A percentile compares a stretch with the other conserved stretches of the same genome.
Evolutionary conservation across 148 eudicot genomes (phyloP).

Genomic region (Rhododendron ovatum): DNA sequence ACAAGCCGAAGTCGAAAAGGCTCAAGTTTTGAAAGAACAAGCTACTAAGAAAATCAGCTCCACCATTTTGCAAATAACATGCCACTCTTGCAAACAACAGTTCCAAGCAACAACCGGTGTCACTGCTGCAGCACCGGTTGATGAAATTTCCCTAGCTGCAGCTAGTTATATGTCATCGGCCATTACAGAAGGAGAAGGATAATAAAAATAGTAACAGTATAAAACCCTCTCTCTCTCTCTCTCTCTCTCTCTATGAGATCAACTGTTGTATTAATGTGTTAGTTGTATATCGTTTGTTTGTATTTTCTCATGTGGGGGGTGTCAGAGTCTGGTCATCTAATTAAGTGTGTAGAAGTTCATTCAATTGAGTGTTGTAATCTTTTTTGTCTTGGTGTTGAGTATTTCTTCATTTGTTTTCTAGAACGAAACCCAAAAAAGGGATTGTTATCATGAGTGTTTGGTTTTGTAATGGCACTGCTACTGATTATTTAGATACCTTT

Average conservation of each 20-base stretch:
- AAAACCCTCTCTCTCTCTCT: neutral
- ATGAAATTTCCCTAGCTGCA: conserved; percentile 18
- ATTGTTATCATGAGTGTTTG: neutral
- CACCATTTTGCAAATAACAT: conserved; percentile 25
- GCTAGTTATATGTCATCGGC: conserved; percentile 24
- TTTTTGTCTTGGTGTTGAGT: conserved; percentile 9
- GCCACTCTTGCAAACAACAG: conserved; percentile 31
- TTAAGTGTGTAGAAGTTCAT: neutral
- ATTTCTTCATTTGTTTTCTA: neutral
- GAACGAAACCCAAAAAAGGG: neutral
- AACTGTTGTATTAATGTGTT: neutral
- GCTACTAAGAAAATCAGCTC: conserved; percentile 24
- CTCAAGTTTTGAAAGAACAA: conserved; percentile 27
- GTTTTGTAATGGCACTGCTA: neutral
- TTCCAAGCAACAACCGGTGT: conserved; percentile 15
- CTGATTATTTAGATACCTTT: neutral
- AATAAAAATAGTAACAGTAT: neutral
- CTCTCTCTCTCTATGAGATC: neutral
- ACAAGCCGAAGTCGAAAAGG: conserved; percentile 24
- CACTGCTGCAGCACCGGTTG: neutral
- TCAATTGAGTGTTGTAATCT: neutral
- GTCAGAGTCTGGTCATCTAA: conserved; percentile 1
- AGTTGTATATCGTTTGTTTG: neutral
- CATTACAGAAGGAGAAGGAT: conserved; percentile 19
- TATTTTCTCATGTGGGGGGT: conserved; percentile 6